A percentile compares a stretch with the other conserved stretches of the same genome.
These are phyloP conservation scores for Starmerella geochares DNA, from an alignment of 805 yeast genomes.

Conservation along the genomic window DNA sequence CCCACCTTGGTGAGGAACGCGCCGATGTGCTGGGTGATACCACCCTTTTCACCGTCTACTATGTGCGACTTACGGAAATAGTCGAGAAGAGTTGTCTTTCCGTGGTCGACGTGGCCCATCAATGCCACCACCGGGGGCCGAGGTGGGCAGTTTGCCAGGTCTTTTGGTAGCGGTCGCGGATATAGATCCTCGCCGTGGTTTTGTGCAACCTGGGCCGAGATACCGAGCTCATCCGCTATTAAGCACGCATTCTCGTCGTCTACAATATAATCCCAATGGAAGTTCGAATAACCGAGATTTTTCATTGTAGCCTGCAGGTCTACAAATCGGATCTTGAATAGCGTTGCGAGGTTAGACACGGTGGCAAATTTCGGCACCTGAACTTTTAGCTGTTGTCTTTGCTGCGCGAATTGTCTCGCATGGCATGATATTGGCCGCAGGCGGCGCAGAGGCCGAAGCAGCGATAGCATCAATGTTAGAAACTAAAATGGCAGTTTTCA, in stretches of 20 bases:
- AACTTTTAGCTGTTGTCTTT: neutral
- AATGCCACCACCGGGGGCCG: slow-evolving; percentile 93
- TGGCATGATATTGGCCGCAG: neutral
- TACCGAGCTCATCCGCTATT: slow-evolving; percentile 83
- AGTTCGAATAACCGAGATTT: slow-evolving; percentile 64
- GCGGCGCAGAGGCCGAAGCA: neutral
- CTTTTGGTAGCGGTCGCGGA: slow-evolving; percentile 40
- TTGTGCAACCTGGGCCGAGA: slow-evolving; percentile 46
- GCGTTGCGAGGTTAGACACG: slow-evolving; percentile 65
- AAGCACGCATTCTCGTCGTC: slow-evolving; percentile 78
- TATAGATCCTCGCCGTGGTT: slow-evolving; percentile 51
- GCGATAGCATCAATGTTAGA: neutral
- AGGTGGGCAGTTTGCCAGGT: slow-evolving; percentile 40
- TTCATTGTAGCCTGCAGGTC: slow-evolving; percentile 48
- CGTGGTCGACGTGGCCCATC: slow-evolving; percentile 99
- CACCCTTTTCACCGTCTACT: slow-evolving; percentile 81
- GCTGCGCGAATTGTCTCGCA: neutral
- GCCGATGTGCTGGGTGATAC: slow-evolving; percentile 96
- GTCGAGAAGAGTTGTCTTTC: slow-evolving; percentile 90
- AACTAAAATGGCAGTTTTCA: neutral
- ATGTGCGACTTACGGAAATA: slow-evolving; percentile 73
- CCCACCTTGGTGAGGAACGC: slow-evolving; percentile 92
- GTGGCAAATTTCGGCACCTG: slow-evolving; percentile 64
- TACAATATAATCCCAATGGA: slow-evolving; percentile 60
- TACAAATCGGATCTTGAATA: slow-evolving; percentile 55